Evolutionary conservation across 1,284 basidiomycete species (phyloP).

Genomic region (Sutorius eximius): DNA sequence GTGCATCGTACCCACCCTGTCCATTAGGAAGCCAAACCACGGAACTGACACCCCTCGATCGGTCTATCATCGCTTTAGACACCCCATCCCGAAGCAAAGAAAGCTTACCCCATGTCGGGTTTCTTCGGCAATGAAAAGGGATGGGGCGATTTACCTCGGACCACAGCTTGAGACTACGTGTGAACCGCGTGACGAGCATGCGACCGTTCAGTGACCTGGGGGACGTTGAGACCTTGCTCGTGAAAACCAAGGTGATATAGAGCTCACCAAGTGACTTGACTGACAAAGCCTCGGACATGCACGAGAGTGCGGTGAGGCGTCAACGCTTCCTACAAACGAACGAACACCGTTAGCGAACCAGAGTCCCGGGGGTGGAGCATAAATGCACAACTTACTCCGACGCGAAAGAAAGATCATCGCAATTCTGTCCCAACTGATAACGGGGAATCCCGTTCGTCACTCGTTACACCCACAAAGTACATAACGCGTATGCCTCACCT

Average conservation of each 20-base stretch:
- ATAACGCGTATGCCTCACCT: conserved; percentile 21
- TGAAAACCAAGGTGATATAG: background rate
- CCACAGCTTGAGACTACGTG: conserved; percentile 72
- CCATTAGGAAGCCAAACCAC: conserved; percentile 71
- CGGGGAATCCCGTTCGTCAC: background rate
- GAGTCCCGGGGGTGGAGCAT: background rate
- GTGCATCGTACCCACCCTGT: conserved; percentile 44
- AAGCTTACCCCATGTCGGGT: background rate
- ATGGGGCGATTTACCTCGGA: conserved; percentile 50
- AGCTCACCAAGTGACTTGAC: conserved; percentile 72
- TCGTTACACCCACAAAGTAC: background rate
- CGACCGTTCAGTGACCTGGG: conserved; percentile 63
- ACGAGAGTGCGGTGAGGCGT: conserved; percentile 64
- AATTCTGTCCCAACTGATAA: conserved; percentile 70
- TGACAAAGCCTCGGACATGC: conserved; percentile 72
- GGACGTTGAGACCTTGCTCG: background rate
- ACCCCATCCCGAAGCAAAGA: conserved; percentile 58
- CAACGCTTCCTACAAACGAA: conserved; percentile 48
- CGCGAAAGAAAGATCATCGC: conserved; percentile 70
- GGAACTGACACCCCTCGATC: conserved; percentile 58
- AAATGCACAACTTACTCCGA: conserved; percentile 48
- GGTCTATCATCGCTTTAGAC: conserved; percentile 68
- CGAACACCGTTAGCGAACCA: background rate
- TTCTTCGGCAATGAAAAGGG: background rate
- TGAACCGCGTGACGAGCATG: conserved; percentile 63